These are phyloP conservation scores for Trypanosoma vivax DNA, from an alignment of 208 protist genomes.

Conservation along the genomic window DNA sequence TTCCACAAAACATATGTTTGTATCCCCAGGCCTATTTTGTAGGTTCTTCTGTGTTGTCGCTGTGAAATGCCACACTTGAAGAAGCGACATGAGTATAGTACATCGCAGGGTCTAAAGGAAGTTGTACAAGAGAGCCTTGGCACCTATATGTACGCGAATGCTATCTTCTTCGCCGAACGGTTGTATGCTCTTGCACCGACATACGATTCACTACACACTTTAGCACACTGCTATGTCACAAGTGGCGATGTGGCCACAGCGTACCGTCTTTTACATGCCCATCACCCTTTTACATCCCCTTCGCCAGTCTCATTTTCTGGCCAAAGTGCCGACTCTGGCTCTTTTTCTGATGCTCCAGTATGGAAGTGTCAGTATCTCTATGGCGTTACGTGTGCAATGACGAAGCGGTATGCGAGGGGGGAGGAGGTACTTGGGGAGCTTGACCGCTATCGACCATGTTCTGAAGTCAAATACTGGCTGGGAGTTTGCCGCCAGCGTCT, in stretches of 20 bases:
- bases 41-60: constrained; percentile 5
- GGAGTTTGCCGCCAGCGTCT: constrained; percentile 37
- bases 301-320: not conserved
- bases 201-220: constrained; percentile 45
- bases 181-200: constrained; percentile 53
- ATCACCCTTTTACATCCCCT: constrained; percentile 47
- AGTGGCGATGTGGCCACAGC: constrained; percentile 48
- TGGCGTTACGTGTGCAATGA: constrained; percentile 62
- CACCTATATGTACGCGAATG: constrained; percentile 68
- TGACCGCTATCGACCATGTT: constrained; percentile 3
- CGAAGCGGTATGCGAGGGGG: constrained; percentile 55
- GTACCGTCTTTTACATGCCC: constrained; percentile 44
- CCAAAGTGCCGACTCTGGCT: not conserved
- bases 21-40: not conserved
- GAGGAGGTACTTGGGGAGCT: constrained; percentile 50
- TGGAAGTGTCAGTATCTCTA: constrained; percentile 79
- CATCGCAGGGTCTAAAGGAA: constrained; percentile 26
- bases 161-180: constrained; percentile 85
- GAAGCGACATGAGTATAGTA: constrained; percentile 10
- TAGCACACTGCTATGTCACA: constrained; percentile 68
- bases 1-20: not conserved
- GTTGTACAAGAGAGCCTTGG: constrained; percentile 54
- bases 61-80: constrained; percentile 13
- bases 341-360: constrained; percentile 31
- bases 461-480: constrained; percentile 57